These are phyloP conservation scores for Penicillium bovifimosum DNA, from an alignment of 495 filamentous ascomycete genomes.

Conservation along the genomic window DNA sequence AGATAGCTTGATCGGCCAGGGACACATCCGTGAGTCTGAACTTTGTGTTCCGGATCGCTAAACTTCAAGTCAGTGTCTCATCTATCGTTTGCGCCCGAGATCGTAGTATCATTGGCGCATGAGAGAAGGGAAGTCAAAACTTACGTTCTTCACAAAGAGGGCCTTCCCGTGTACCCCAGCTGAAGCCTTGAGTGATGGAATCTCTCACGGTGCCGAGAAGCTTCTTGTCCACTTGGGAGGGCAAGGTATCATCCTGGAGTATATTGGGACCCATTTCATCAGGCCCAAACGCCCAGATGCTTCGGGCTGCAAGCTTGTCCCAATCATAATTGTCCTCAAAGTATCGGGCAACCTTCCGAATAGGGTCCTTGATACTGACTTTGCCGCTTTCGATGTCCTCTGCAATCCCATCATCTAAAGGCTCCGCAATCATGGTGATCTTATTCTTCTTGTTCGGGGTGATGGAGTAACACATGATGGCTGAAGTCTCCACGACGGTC, in stretches of 20 bases:
- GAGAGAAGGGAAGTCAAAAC: constrained; percentile 28
- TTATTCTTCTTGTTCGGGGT: constrained; percentile 99
- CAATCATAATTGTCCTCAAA: constrained; percentile 97
- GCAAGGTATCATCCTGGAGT: constrained; percentile 91
- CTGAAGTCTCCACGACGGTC: constrained; percentile 94
- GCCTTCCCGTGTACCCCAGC: constrained; percentile 91
- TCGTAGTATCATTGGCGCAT: not conserved
- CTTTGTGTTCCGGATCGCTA: constrained; percentile 92
- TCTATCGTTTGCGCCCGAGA: not conserved
- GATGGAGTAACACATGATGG: constrained; percentile 95
- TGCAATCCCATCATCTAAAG: constrained; percentile 88
- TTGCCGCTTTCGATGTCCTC: constrained; percentile 89
- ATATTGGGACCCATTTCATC: constrained; percentile 96
- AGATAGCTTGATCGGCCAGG: constrained; percentile 84
- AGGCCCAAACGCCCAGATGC: constrained; percentile 98
- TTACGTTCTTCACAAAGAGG: constrained; percentile 97
- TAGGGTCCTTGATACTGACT: constrained; percentile 88
- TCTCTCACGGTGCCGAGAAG: constrained; percentile 82
- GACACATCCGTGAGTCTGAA: constrained; percentile 90
- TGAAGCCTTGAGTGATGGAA: constrained; percentile 89
- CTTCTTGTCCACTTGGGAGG: constrained; percentile 84
- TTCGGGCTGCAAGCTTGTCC: constrained; percentile 88
- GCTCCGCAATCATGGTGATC: constrained; percentile 96
- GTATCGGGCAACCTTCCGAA: constrained; percentile 89
- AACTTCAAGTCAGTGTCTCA: constrained; percentile 14